Percentiles rank a stretch among this genome's conserved stretches.
Evolutionary conservation across 164 flowering plant genomes (phyloP).

Genomic region (Magnolia changhungtana): DNA sequence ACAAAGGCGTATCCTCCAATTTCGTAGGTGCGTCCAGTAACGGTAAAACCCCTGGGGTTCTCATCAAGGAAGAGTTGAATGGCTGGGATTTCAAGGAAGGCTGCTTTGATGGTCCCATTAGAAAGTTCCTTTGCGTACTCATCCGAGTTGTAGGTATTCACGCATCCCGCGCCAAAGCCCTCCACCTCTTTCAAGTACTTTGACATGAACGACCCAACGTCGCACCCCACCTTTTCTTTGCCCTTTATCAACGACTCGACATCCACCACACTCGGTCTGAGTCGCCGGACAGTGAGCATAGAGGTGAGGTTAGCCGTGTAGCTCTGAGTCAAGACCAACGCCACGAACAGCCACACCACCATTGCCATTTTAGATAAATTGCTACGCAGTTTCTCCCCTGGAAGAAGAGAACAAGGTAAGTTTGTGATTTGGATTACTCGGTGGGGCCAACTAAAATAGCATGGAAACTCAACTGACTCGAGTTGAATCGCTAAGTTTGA

Average conservation of each 20-base stretch:
- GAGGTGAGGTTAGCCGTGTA: conserved; percentile 30
- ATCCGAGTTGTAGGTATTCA: neutral
- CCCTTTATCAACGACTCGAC: conserved; percentile 19
- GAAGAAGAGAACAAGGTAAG: neutral
- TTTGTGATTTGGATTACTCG: neutral
- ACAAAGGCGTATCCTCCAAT: conserved; percentile 23
- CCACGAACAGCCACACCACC: conserved; percentile 30
- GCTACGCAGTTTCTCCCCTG: conserved; percentile 23
- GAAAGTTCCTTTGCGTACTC: neutral
- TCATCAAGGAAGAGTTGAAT: neutral
- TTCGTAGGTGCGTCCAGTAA: conserved; percentile 2
- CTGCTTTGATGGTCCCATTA: conserved; percentile 9
- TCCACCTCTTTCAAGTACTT: conserved; percentile 21
- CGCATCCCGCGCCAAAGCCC: neutral
- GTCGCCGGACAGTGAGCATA: conserved; percentile 17
- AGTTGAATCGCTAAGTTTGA: neutral
- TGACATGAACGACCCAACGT: conserved; percentile 19
- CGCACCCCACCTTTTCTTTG: conserved; percentile 25
- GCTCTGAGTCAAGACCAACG: conserved; percentile 15
- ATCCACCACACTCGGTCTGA: conserved; percentile 3
- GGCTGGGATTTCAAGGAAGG: conserved; percentile 15
- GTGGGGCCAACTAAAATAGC: neutral
- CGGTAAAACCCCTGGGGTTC: neutral
- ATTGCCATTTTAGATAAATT: conserved; percentile 17
- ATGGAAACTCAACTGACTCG: neutral